Conservation (phyloP, 78 protist species). For the Protostelium mycophagum region DNA sequence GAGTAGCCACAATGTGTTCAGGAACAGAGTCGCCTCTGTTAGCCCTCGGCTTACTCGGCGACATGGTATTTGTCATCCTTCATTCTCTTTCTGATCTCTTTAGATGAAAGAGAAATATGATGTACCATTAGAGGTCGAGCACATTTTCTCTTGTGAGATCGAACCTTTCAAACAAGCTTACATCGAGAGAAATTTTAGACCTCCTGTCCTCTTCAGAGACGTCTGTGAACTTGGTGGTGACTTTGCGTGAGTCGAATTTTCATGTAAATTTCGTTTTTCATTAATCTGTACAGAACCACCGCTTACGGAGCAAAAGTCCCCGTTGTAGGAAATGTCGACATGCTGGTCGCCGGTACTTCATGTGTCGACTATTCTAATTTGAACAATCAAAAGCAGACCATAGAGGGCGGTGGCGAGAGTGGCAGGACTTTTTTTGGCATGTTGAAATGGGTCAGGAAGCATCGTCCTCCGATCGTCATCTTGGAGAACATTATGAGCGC, state of each 20-base stretch:
- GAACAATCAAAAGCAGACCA: not conserved
- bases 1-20: not conserved
- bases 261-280: not conserved
- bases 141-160: not conserved
- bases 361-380: not conserved
- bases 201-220: not conserved
- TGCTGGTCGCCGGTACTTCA: not conserved
- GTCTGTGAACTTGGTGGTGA: not conserved
- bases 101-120: not conserved
- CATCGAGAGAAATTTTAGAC: not conserved
- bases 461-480: not conserved
- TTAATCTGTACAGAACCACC: not conserved
- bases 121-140: not conserved
- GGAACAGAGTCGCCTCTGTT: not conserved
- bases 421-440: not conserved
- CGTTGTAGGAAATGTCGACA: not conserved
- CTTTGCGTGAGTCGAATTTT: not conserved
- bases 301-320: not conserved
- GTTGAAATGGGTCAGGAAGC: not conserved
- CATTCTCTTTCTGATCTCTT: not conserved
- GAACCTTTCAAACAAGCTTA: not conserved
- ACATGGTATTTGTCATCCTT: not conserved
- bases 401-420: not conserved
- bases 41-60: not conserved
- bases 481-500: not conserved